Base-by-base conservation (phyloP, 805 yeast genomes). In the Vanderwaltozyma verrucispora region DNA sequence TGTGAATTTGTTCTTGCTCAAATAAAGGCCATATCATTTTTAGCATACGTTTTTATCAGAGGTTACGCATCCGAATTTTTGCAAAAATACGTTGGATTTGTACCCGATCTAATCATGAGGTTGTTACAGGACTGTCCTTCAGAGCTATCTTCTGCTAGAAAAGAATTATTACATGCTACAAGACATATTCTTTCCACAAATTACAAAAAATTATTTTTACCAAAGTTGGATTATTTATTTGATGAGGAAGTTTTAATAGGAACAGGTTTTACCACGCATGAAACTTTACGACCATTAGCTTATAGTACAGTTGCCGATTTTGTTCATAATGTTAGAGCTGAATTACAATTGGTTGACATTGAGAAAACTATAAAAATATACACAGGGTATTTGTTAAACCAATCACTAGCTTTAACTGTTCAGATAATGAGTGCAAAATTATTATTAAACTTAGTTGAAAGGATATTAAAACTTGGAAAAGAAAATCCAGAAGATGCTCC, bases 391-490 rank as follows among this genome's bases (percentile, higher is more conserved):
- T 64, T 92, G 44, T 80, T 81, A 48, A 97, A 94, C 54, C 77
- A 75, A 44, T 65, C 88, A 0, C 63, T 92, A 45, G 92, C 94
- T 1, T 70, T 85, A 43, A 83, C 94, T 6, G 95, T 88, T 27
- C 97, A 94, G 58, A 83, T 88, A 9, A 87, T 92, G 96, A 83
- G 96, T 62, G 95, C 96, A 2, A 89, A 88, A 60, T 65, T 92
- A 24, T 62, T 92, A 24, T 61, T 89, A 44, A 94, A 92, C 57
- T 65, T 94, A 49, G 89, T 92, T 16, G 98, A 94, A 47, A 67
- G 94, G 31, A 81, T 92, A 28, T 71, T 82, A 72, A 81, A 82
- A 50, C 60, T 88, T 48, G 64, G 64, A 7, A 60, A 56, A 41
- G 63, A 60, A 40, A 88, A 83, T 29, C 81, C 82, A 37, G 83